A percentile compares a stretch with the other conserved stretches of the same genome.
Evolutionary conservation across 2,329 filamentous ascomycete species (phyloP).

Genomic region (Aureobasidium lini): DNA sequence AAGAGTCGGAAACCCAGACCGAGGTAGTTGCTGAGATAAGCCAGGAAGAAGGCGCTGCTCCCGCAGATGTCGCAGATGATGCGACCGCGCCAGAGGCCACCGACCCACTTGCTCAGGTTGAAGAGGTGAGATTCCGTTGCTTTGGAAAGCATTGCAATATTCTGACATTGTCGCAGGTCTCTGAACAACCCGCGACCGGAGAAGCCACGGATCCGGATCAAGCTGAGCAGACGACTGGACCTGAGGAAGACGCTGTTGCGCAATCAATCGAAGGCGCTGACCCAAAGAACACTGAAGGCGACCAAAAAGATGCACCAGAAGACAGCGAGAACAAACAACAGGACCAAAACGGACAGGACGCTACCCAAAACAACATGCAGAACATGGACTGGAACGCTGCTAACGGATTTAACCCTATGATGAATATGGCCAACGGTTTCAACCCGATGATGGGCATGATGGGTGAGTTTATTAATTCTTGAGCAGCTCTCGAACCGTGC

Average conservation of each 20-base stretch:
- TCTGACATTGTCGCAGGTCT: not conserved
- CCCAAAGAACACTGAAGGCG: not conserved
- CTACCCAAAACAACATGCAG: slow-evolving; percentile 41
- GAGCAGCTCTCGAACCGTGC: not conserved
- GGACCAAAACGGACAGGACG: slow-evolving; percentile 20
- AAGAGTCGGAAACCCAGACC: not conserved
- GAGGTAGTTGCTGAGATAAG: not conserved
- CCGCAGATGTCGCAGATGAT: slow-evolving; percentile 1
- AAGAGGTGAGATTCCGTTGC: not conserved
- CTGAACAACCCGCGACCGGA: not conserved
- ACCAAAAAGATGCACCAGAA: not conserved
- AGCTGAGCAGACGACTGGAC: not conserved
- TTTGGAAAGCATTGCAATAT: not conserved
- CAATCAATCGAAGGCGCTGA: slow-evolving; percentile 7
- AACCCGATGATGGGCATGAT: slow-evolving; percentile 97
- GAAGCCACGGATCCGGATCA: not conserved
- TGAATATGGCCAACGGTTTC: slow-evolving; percentile 62
- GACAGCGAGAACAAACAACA: not conserved
- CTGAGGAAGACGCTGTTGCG: slow-evolving; percentile 2
- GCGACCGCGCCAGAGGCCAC: slow-evolving; percentile 7
- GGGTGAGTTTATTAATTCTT: slow-evolving; percentile 55
- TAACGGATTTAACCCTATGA: slow-evolving; percentile 63
- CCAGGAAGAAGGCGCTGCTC: slow-evolving; percentile 7
- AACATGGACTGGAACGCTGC: slow-evolving; percentile 47
- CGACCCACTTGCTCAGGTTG: slow-evolving; percentile 7